These are phyloP conservation scores for Plasmodium blacklocki DNA, from an alignment of 169 alveolate species.

Conservation along the genomic window DNA sequence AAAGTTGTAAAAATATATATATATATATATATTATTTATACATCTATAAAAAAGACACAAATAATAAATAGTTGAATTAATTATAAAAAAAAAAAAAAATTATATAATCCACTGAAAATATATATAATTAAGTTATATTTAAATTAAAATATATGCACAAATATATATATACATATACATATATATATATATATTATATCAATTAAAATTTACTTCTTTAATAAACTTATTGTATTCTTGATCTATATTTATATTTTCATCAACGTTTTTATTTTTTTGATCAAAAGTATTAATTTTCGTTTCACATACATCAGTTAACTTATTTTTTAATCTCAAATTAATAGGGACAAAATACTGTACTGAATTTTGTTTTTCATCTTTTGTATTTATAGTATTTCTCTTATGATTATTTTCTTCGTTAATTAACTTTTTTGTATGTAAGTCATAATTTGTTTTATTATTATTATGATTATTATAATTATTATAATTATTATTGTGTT, in stretches of 20 bases:
- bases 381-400: not conserved
- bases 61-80: not conserved
- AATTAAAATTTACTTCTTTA: constrained; percentile 58
- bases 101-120: not conserved
- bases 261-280: not conserved
- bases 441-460: constrained; percentile 16
- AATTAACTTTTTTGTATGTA: not conserved
- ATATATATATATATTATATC: not conserved
- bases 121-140: not conserved
- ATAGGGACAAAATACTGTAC: constrained; percentile 65
- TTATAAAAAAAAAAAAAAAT: not conserved
- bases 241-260: constrained; percentile 47
- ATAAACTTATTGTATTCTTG: constrained; percentile 57
- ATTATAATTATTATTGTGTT: not conserved
- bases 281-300: constrained; percentile 46
- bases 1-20: not conserved
- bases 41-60: not conserved
- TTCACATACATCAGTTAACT: constrained; percentile 58
- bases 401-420: constrained; percentile 1
- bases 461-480: constrained; percentile 1
- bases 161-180: not conserved
- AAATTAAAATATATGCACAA: not conserved
- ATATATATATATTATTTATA: constrained; percentile 2
- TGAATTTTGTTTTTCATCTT: not conserved
- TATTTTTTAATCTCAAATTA: constrained; percentile 66